Conservation (phyloP, 768 basidiomycete genomes). For the Leucocoprinus sp. region DNA sequence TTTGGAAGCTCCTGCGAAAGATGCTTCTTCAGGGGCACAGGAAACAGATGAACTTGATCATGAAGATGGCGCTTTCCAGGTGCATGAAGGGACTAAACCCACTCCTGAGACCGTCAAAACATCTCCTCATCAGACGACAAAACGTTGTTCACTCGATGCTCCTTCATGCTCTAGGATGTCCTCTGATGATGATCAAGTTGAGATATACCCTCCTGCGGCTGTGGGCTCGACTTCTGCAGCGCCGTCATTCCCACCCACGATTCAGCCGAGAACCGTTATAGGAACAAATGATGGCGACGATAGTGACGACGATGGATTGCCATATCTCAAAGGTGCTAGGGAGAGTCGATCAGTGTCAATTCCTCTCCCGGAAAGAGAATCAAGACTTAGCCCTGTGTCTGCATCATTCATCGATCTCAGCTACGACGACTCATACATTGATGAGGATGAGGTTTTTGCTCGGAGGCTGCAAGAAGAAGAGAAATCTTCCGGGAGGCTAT, state of each 20-base stretch:
- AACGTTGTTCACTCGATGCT: not conserved
- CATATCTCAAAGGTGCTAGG: slow-evolving; percentile 1
- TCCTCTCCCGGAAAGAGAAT: not conserved
- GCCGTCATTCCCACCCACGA: not conserved
- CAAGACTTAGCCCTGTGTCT: not conserved
- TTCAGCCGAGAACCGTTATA: not conserved
- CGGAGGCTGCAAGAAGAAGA: slow-evolving; percentile 34
- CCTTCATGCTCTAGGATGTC: not conserved
- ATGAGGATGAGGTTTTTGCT: slow-evolving; percentile 39
- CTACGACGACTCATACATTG: slow-evolving; percentile 13
- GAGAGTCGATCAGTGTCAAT: not conserved
- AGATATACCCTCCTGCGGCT: not conserved
- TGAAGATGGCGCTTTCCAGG: not conserved
- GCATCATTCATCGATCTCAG: slow-evolving; percentile 1
- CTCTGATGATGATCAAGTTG: not conserved
- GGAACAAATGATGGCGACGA: not conserved
- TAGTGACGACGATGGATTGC: not conserved
- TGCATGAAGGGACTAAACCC: not conserved
- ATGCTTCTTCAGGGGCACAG: not conserved
- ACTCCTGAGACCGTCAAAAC: not conserved
- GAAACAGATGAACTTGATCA: not conserved
- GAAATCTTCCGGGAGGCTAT: slow-evolving; percentile 20
- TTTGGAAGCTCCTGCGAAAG: not conserved
- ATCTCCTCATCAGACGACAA: not conserved
- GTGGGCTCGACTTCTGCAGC: slow-evolving; percentile 2